Percentiles rank a stretch among this genome's conserved stretches.
These are phyloP conservation scores for Ottelia alismoides DNA, from an alignment of 106 monocot species.

Conservation along the genomic window DNA sequence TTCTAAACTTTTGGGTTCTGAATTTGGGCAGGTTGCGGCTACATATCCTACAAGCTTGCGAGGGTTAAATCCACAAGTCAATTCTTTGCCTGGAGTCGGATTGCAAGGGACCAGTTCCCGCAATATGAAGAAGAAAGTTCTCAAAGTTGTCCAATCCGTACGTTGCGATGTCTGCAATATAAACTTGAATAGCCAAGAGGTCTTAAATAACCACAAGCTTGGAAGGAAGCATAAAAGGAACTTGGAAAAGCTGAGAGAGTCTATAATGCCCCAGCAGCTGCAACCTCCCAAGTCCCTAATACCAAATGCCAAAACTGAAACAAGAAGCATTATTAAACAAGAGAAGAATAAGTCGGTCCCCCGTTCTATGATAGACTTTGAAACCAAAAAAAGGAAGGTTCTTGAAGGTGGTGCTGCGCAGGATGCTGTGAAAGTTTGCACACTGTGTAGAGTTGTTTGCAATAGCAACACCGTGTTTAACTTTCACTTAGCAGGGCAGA, in stretches of 20 bases:
- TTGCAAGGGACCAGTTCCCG: too few relatives aligned
- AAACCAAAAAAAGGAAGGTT: constrained; percentile 28
- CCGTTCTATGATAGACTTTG: constrained; percentile 6
- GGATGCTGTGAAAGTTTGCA: constrained; percentile 22
- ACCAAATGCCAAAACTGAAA: neutral
- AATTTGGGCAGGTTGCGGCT: too few relatives aligned
- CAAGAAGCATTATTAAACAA: neutral
- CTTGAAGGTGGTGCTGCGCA: constrained; percentile 22
- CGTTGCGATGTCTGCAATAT: constrained; percentile 29
- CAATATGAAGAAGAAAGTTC: constrained; percentile 8
- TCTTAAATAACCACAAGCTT: constrained; percentile 18
- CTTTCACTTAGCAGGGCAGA: constrained; percentile 28
- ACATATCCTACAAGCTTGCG: too few relatives aligned
- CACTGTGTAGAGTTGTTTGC: constrained; percentile 28
- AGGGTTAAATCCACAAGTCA: too few relatives aligned
- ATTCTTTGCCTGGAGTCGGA: too few relatives aligned
- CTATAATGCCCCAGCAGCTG: neutral
- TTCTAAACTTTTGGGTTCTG: too few relatives aligned
- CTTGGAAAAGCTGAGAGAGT: constrained; percentile 18
- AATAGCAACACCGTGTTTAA: constrained; percentile 30
- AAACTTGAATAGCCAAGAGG: constrained; percentile 23
- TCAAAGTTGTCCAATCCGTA: constrained; percentile 8
- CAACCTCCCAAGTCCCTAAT: neutral
- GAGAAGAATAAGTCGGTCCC: neutral
- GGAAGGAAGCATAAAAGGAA: constrained; percentile 46